A percentile compares a stretch with the other conserved stretches of the same genome.
Conservation (phyloP, 345 rosid genomes). For the Trapa incisa region DNA sequence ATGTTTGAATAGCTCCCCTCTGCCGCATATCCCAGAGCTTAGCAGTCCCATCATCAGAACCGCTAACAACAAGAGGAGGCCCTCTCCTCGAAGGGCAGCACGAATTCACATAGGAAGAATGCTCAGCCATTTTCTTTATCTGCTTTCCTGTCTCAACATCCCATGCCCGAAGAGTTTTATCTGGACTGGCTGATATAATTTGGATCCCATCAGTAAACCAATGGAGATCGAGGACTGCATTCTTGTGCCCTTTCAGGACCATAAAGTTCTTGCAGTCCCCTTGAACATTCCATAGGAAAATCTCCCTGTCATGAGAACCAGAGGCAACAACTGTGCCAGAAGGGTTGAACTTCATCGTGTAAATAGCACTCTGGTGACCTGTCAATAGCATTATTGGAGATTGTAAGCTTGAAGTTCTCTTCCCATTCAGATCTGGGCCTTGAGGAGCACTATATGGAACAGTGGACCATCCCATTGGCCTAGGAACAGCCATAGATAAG, state of each 20-base stretch:
- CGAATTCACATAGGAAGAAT: conserved; percentile 79
- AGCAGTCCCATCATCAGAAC: conserved; percentile 96
- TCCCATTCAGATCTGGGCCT: conserved; percentile 46
- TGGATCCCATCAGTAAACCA: conserved; percentile 89
- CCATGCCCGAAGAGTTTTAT: conserved; percentile 87
- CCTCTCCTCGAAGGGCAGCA: conserved; percentile 91
- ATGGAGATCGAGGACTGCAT: conserved; percentile 83
- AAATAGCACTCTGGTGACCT: conserved; percentile 81
- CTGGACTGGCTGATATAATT: conserved; percentile 89
- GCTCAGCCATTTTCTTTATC: conserved; percentile 95
- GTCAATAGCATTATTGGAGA: conserved; percentile 81
- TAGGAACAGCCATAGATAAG: conserved; percentile 49
- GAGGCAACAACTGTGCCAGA: conserved; percentile 76
- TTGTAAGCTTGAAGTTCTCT: conserved; percentile 74
- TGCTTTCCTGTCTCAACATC: conserved; percentile 91
- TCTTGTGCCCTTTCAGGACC: conserved; percentile 94
- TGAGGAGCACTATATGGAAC: conserved; percentile 40
- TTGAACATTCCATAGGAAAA: conserved; percentile 76
- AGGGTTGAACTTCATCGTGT: conserved; percentile 89
- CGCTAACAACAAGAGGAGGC: conserved; percentile 82
- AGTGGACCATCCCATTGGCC: conserved; percentile 89
- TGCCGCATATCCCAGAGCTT: conserved; percentile 99
- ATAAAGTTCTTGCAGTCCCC: conserved; percentile 94
- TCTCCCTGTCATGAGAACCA: conserved; percentile 92
- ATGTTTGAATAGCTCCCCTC: conserved; percentile 96